Evolutionary conservation across 169 alveolate genomes (phyloP), one percentile per base, ranked within the genome.

Genomic region (Plasmodium gallinaceum): DNA sequence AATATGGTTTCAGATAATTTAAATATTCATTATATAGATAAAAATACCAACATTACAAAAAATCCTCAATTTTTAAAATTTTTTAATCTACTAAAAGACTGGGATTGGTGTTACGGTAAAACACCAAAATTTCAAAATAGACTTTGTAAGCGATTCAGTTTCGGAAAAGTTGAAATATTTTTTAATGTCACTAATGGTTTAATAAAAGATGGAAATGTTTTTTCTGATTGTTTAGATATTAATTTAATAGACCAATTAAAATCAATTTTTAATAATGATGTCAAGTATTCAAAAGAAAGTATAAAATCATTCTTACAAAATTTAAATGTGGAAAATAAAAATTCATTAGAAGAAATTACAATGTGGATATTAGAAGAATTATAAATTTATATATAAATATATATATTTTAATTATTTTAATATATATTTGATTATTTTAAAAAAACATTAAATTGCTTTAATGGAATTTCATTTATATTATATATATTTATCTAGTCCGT

Each of bases 51-150:
- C 61, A 83, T 83, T n/a, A 83, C 65, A 46, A 83, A 83, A 83
- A 68, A 83, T 68, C 91, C 91, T 12, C 64, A 68, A 54, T 83
- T 83, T 69, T 22, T 83, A n/a, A 83, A 83, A 83, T 68, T 48
- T 42, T 66, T 51, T 54, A 83, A 83, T 68, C 16, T 83, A 43
- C 61, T 83, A 26, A 83, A 68, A 22, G 92, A 94, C n/a, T 95
- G 97, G 97, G 95, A 95, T 22, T 96, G 98, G 97, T 70, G 94
- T 43, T 95, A 93, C 86, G 97, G 97, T 18, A 93, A 93, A 57
- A 93, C 96, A 24, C 97, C 98, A 22, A 83, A 83, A 60, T 83
- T 83, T 68, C 91, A 83, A 68, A 83, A 83, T 37, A 45, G 43
- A 68, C 10, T 83, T 20, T 83, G 85, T 20, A 83, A 68, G 46